Percentiles rank a stretch among this genome's conserved stretches.
These are phyloP conservation scores for Ustilago loliicola DNA, from an alignment of 1,284 basidiomycete species.

Conservation along the genomic window DNA sequence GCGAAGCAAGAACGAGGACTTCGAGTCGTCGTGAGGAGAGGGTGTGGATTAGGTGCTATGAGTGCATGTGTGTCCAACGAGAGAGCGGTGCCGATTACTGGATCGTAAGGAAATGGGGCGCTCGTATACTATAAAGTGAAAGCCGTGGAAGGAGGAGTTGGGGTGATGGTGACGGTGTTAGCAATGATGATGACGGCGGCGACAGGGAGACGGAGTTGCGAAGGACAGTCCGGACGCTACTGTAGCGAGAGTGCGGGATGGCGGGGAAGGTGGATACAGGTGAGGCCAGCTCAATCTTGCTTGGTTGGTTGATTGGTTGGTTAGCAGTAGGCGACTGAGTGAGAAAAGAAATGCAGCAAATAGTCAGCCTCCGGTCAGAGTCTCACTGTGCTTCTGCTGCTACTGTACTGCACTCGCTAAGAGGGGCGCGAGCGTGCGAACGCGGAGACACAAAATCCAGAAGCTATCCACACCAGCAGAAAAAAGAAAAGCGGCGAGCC, in stretches of 20 bases:
- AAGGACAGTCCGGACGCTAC: slow-evolving; percentile 1
- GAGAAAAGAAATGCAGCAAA: slow-evolving; percentile 6
- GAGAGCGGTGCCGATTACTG: not conserved
- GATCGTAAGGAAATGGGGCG: not conserved
- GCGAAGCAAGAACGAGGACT: slow-evolving; percentile 1
- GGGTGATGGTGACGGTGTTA: not conserved
- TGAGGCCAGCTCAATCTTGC: not conserved
- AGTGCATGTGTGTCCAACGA: slow-evolving; percentile 1
- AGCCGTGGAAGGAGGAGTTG: not conserved
- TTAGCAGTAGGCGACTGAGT: too few relatives aligned
- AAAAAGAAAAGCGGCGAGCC: slow-evolving; percentile 4
- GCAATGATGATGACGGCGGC: not conserved
- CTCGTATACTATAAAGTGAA: not conserved
- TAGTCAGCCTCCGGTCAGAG: slow-evolving; percentile 3
- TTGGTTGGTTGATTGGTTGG: not conserved
- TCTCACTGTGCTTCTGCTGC: slow-evolving; percentile 11
- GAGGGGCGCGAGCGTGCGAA: slow-evolving; percentile 1
- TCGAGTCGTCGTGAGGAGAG: not conserved
- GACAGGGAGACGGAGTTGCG: slow-evolving; percentile 7
- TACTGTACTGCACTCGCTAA: not conserved
- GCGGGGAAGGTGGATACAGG: not conserved
- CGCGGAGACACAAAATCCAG: slow-evolving; percentile 9
- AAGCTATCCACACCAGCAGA: not conserved
- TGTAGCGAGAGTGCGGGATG: slow-evolving; percentile 2
- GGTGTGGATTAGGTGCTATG: not conserved